Evolutionary conservation across 139 green algal species (phyloP).

Genomic region (Chlorella sp.): DNA sequence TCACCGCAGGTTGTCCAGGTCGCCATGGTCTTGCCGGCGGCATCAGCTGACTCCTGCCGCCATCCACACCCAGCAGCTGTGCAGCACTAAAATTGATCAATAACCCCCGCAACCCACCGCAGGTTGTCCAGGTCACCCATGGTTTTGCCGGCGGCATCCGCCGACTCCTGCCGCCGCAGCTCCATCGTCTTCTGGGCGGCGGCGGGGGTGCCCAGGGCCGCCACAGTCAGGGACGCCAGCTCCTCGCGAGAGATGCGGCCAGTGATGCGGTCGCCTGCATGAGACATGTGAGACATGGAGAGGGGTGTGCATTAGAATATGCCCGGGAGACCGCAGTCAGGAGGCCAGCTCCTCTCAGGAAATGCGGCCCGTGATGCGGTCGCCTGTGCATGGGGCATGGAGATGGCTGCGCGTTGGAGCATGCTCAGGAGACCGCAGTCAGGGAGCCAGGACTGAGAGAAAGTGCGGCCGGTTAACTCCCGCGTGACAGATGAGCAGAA

Average conservation of each 20-base stretch:
- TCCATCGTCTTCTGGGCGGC: conserved; percentile 83
- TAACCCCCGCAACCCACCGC: neutral
- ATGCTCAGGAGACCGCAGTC: too few species aligned
- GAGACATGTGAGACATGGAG: neutral
- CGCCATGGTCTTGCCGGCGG: conserved; percentile 55
- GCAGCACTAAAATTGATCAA: too few species aligned
- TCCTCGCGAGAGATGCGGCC: conserved; percentile 70
- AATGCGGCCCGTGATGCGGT: too few species aligned
- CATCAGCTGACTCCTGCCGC: conserved; percentile 60
- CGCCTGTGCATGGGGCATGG: too few species aligned
- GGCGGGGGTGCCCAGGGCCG: conserved; percentile 55
- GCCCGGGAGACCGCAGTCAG: too few species aligned
- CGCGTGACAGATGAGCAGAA: too few species aligned
- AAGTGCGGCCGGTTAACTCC: too few species aligned
- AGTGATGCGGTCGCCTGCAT: conserved; percentile 70
- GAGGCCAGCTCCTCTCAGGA: too few species aligned
- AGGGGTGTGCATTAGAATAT: too few species aligned
- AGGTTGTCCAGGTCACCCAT: conserved; percentile 37
- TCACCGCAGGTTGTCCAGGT: conserved; percentile 16
- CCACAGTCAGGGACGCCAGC: conserved; percentile 59
- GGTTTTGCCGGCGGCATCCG: conserved; percentile 56
- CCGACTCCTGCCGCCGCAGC: conserved; percentile 66
- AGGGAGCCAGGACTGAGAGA: too few species aligned
- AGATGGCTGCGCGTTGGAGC: too few species aligned
- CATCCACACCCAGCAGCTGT: too few species aligned